Evolutionary conservation across 2,329 filamentous ascomycete genomes (phyloP), one percentile per base, ranked within the genome.

Genomic region (Fusarium secorum): DNA sequence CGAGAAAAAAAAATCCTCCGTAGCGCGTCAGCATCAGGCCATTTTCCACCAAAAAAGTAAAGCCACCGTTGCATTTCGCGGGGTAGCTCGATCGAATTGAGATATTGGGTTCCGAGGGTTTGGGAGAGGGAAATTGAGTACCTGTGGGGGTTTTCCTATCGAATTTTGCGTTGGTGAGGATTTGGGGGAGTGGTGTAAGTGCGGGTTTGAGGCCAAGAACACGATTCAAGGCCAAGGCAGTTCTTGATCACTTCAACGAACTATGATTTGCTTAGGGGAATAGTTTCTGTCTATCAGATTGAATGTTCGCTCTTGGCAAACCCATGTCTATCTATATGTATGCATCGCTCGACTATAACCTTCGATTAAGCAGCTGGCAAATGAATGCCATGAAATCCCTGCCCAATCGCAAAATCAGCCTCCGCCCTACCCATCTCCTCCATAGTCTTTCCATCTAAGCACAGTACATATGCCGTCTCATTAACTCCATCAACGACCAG

Each of bases 351-450:
- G 36, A 44, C 3, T 15, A 7, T 3, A 38, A 13, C 11, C 42
- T n/a, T 48, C 17, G 11, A 33, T 35, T 46, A 60, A 26, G 42
- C 36, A 46, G 49, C 22, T 14, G 78, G 71, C 4, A 79, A 67
- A 65, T 90, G 87, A 18, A 84, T 75, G 0, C 91, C 91, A 78
- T 93, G 91, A 69, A 93, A 91, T 0, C 90, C 90, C 65, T 92
- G 81, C 0, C 82, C 86, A 64, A 93, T 85, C 1, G 87, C 84
- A 72, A 88, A 88, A 4, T 85, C 84, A 26, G 89, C 85, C 71
- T 90, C 87, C 7, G 91, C 91, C 45, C 89, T 84, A 0, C 90
- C 91, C 49, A 89, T 41, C 81, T 93, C 91, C 65, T 78, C 80
- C 85, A 93, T 85, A 8, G 85, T 87, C 76, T 75, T 85, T 8